Base-by-base conservation (phyloP, 768 basidiomycete genomes). In the Trametes cinnabarina region DNA sequence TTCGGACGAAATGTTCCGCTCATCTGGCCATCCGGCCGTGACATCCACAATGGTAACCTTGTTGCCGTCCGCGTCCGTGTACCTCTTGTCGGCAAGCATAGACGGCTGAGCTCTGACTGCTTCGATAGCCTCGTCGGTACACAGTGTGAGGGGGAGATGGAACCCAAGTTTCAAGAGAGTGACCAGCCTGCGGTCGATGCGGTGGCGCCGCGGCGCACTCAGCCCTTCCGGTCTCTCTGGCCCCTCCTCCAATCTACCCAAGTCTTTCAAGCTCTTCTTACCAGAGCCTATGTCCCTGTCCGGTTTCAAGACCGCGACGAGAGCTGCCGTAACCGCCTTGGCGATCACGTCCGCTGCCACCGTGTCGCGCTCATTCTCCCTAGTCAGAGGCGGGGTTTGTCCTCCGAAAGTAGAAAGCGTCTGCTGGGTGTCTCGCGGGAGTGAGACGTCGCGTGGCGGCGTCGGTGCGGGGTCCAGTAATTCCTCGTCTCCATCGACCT, bases 71-170 rank as follows among this genome's bases (percentile, higher is more conserved):
- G 37, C 20, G n/a, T 57, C 56, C 6, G 7, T 32, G 37, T 35
- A 26, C 3, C 43, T 14, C 49, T 41, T 51, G 32, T 9, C 10
- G 2, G 37, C 22, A 11, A 42, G 40, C 9, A 26, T 7, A 2
- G 47, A 9, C 22, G 41, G 51, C 15, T 41, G 19, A 11, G 8
- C 8, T 4, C 12, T 20, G 4, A 57, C 49, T 19, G 28, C 41
- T 12, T 40, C 43, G n/a, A 57, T 32, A 8, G 56, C 56, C 11
- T 35, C 40, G 23, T 23, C 42, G 3, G 56, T 57, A 34, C 47
- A 57, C 2, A 57, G 30, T 1, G 47, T 50, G 9, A 57, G 40
- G 5, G 56, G 56, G 10, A 57, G 23, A 19, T 57, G 56, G 30
- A 57, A 57, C 4, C 56, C 55, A 9, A 46, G 32, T 35, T 20